Evolutionary conservation across 2,329 filamentous ascomycete species (phyloP).

Genomic region (Cladorrhinum sp.): DNA sequence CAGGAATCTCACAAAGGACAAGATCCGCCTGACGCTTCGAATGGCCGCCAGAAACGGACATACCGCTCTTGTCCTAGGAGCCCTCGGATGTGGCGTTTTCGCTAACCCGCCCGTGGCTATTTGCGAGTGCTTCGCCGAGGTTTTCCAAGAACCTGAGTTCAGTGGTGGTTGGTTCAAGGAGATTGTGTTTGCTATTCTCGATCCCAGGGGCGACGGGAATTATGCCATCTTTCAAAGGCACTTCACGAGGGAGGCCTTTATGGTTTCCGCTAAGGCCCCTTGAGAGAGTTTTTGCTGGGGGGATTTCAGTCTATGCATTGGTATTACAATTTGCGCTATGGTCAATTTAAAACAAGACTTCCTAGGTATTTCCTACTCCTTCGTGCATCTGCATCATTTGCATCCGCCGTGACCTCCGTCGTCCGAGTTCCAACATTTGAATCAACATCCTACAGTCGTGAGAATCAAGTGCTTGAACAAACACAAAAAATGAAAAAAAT

Average conservation of each 20-base stretch:
- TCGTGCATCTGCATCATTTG: background rate
- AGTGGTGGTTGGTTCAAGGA: conserved; percentile 60
- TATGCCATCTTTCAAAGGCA: background rate
- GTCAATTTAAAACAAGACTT: background rate
- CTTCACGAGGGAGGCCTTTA: background rate
- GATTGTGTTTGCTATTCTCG: conserved; percentile 60
- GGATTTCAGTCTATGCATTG: background rate
- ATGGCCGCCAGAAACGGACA: conserved; percentile 57
- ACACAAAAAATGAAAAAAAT: background rate
- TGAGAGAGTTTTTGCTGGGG: background rate
- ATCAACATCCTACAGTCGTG: background rate
- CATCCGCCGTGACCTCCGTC: too few species aligned
- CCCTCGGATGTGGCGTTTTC: conserved; percentile 67
- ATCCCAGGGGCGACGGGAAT: background rate
- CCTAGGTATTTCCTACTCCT: background rate
- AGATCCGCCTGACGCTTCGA: conserved; percentile 60
- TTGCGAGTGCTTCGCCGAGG: conserved; percentile 59
- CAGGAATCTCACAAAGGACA: conserved; percentile 55
- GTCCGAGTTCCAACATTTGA: too few species aligned
- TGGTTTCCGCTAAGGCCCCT: background rate
- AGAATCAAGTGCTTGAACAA: background rate
- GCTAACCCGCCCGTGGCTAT: conserved; percentile 59
- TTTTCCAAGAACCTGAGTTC: conserved; percentile 60
- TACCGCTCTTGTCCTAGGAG: conserved; percentile 61
- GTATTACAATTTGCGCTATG: background rate